Evolutionary conservation across 495 filamentous ascomycete species (phyloP), one percentile per base, ranked within the genome.

Genomic region (Lophium mytilinum): DNA sequence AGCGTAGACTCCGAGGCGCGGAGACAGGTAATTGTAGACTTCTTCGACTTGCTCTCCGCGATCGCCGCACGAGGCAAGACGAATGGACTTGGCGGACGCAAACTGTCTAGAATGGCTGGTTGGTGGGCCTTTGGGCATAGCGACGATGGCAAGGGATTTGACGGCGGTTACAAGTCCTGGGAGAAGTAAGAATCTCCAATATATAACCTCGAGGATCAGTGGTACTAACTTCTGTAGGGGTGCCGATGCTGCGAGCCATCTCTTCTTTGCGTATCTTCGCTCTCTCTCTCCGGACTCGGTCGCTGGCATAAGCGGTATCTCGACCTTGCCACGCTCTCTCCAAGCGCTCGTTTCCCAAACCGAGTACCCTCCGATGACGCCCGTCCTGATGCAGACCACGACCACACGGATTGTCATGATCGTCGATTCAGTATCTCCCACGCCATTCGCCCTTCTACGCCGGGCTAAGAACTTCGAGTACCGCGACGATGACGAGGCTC

Each of bases 91-190:
- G 89, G 90, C 50, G 93, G 94, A 5, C 80, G 94, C 48, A 97
- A 98, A 70, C 78, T 98, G 37, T 97, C 93, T 5, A 80, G 93
- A 56, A 87, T 96, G 74, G 93, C 94, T 33, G 90, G 92, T 54
- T 98, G 93, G 93, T 98, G 93, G 93, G 92, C 93, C 0, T 98
- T 98, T 71, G 94, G 96, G 66, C 87, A 93, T 61, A 78, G 70
- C 11, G 91, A 97, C 65, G 78, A 78, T 9, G 86, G 85, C 49
- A 91, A 84, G 71, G 94, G 94, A n/a, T 98, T 97, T 65, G 92
- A 97, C 52, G 89, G 88, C 39, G 89, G 92, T 19, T 98, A 98
- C 72, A 89, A 85, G 63, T 80, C 81, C 15, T 98, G 93, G 93
- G 74, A 78, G 62, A 78, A 71, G 83, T 85, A 69, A 57, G 68